phyloP scores from a whole-genome alignment of 306 rosid genomes.

The Gillenia trifoliata region DNA sequence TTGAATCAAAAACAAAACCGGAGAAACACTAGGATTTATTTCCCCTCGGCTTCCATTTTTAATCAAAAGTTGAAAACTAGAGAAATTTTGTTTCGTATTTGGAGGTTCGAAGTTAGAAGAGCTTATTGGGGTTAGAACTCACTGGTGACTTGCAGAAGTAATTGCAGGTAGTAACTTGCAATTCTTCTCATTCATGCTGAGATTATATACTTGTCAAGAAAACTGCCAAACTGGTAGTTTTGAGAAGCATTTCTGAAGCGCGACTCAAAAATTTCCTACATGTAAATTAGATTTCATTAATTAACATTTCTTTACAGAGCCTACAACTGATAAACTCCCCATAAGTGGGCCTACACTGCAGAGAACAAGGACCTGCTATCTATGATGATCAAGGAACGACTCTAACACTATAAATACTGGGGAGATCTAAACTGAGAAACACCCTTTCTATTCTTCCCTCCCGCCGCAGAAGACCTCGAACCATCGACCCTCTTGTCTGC shows the following conservation, averaged over 20 bases:
- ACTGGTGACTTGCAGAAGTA: background rate
- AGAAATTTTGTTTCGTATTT: too few relatives aligned
- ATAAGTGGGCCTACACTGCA: conserved; percentile 11
- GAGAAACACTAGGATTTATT: too few relatives aligned
- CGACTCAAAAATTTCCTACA: background rate
- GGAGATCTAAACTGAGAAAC: conserved; percentile 21
- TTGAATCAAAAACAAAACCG: too few relatives aligned
- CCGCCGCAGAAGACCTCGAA: conserved; percentile 16
- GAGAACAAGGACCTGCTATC: conserved; percentile 6
- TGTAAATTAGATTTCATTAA: background rate
- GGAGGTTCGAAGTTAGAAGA: too few relatives aligned
- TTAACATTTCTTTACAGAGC: conserved; percentile 19
- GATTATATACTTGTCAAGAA: background rate
- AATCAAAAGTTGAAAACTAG: too few relatives aligned
- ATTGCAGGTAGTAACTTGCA: background rate
- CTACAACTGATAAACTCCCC: background rate
- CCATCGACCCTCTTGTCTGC: conserved; percentile 9
- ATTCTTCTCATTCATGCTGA: background rate
- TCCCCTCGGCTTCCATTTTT: too few relatives aligned
- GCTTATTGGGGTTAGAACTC: background rate
- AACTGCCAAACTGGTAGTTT: background rate
- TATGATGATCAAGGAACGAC: conserved; percentile 18
- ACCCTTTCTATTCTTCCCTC: background rate
- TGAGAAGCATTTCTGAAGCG: conserved; percentile 6
- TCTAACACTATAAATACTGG: conserved; percentile 32